Conservation (phyloP, 202 grass and related monocot species). For the Tripidium arundinaceum region DNA sequence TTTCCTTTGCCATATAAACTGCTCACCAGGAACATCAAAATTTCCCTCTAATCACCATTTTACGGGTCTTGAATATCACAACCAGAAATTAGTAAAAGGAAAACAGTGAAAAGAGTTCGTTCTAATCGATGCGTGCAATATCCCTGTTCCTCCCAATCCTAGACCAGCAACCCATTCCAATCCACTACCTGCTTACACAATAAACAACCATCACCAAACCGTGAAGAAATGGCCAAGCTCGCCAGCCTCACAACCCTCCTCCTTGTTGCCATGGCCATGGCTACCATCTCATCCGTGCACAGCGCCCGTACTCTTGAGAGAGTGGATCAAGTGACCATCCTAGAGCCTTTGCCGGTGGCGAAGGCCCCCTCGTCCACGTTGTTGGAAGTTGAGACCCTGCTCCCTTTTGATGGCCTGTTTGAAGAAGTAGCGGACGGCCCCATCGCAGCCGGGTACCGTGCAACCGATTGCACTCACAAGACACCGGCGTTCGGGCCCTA, state of each 20-base stretch:
- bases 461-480: not conserved
- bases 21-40: too few relatives aligned
- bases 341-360: not conserved
- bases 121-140: too few relatives aligned
- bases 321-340: not conserved
- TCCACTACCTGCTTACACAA: not conserved
- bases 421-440: not conserved
- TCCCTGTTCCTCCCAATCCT: not conserved
- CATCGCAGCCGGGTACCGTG: not conserved
- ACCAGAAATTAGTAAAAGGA: too few relatives aligned
- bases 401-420: not conserved
- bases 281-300: not conserved
- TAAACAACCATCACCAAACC: not conserved
- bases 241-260: not conserved
- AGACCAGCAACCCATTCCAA: not conserved
- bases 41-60: too few relatives aligned
- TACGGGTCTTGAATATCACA: too few relatives aligned
- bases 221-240: constrained; percentile 8
- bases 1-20: too few relatives aligned
- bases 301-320: not conserved
- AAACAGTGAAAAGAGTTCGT: too few relatives aligned
- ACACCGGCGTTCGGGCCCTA: not conserved
- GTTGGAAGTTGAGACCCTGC: not conserved
- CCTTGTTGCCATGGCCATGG: not conserved
- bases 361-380: not conserved